phyloP scores from a whole-genome alignment of 768 basidiomycete genomes.

The Russula compacta region DNA sequence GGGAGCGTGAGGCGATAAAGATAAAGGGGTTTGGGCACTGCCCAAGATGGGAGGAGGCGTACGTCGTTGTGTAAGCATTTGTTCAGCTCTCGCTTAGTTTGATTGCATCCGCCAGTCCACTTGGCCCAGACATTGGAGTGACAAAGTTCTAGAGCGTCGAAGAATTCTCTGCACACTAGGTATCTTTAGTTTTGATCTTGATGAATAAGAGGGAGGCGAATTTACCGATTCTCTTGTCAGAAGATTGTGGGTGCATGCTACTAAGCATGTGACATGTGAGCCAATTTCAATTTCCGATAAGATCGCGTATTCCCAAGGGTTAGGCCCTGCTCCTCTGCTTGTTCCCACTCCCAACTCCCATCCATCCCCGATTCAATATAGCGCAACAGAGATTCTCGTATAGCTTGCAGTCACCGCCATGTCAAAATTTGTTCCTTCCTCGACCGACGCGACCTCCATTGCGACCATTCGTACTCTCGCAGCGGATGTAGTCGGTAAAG shows the following conservation, averaged over 20 bases:
- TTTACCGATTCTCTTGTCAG: conserved; percentile 38
- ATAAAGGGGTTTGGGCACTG: background rate
- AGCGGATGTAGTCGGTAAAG: conserved; percentile 70
- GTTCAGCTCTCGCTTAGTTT: conserved; percentile 57
- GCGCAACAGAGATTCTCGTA: background rate
- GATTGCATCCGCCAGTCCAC: conserved; percentile 63
- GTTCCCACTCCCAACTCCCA: background rate
- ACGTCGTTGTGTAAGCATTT: conserved; percentile 67
- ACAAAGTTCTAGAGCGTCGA: conserved; percentile 65
- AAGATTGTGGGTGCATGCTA: conserved; percentile 62
- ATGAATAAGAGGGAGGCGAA: conserved; percentile 15
- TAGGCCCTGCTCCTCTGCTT: background rate
- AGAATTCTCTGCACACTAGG: conserved; percentile 66
- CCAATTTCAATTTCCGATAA: background rate
- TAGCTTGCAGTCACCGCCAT: conserved; percentile 22
- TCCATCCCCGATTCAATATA: background rate
- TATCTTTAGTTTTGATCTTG: background rate
- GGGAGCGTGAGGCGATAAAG: conserved; percentile 1
- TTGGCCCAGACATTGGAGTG: conserved; percentile 55
- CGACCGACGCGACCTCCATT: conserved; percentile 48
- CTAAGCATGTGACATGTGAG: background rate
- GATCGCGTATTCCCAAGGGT: background rate
- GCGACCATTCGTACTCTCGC: conserved; percentile 71
- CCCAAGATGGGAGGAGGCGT: conserved; percentile 15
- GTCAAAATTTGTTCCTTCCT: conserved; percentile 31